A percentile compares a stretch with the other conserved stretches of the same genome.
Conservation (phyloP, 163 green algal species). For the Coccomyxa subellipsoidea region DNA sequence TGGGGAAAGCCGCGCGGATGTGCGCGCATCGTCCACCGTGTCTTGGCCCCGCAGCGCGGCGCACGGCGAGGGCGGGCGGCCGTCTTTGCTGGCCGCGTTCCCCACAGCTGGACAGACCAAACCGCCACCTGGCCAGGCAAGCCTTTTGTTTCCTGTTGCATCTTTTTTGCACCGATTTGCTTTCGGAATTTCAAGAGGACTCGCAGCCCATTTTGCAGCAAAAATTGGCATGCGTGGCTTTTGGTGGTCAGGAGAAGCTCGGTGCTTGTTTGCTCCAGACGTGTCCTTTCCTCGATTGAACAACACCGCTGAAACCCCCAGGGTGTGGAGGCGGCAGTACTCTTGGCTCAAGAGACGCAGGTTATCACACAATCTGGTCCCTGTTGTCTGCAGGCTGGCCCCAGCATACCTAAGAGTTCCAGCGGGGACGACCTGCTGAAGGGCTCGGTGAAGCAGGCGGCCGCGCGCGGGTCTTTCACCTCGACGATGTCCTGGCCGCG, state of each 20-base stretch:
- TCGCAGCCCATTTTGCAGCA: too few species aligned
- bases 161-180: background rate
- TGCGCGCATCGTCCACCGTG: background rate
- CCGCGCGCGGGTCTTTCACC: too few species aligned
- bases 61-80: background rate
- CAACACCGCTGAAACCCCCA: too few species aligned
- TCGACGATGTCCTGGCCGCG: background rate
- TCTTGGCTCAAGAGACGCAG: too few species aligned
- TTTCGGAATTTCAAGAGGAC: background rate
- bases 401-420: background rate
- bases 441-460: background rate
- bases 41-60: background rate
- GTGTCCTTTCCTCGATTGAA: too few species aligned
- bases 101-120: background rate
- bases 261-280: too few species aligned
- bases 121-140: background rate
- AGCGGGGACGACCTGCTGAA: background rate
- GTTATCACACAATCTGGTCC: too few species aligned
- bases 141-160: background rate
- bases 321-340: too few species aligned
- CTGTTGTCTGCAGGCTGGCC: background rate
- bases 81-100: background rate
- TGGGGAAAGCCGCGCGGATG: background rate
- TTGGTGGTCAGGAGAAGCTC: too few species aligned
- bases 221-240: too few species aligned